Conservation (phyloP, 2,329 filamentous ascomycete species). For the Fusarium nurragi region DNA sequence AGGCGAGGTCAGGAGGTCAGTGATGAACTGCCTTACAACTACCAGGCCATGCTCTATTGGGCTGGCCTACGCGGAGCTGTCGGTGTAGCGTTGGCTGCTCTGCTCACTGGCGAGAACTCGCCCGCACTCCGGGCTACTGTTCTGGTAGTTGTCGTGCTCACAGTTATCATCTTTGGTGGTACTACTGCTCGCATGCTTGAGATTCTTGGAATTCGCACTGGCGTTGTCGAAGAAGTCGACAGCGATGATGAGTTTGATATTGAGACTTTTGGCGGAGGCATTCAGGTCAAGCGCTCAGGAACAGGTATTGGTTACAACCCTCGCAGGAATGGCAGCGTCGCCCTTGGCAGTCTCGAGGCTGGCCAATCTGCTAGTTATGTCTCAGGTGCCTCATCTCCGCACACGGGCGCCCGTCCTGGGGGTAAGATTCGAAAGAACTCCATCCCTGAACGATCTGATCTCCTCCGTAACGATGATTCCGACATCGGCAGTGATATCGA, state of each 20-base stretch:
- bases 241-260: slow-evolving; percentile 99
- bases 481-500: slow-evolving; percentile 73
- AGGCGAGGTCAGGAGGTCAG: slow-evolving; percentile 77
- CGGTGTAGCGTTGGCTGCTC: slow-evolving; percentile 91
- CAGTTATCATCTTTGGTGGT: slow-evolving; percentile 98
- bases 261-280: slow-evolving; percentile 75
- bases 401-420: slow-evolving; percentile 53
- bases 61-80: slow-evolving; percentile 94
- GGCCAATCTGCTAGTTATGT: slow-evolving; percentile 58
- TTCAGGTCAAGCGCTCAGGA: slow-evolving; percentile 83
- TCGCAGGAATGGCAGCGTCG: slow-evolving; percentile 69
- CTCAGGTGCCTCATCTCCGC: slow-evolving; percentile 63
- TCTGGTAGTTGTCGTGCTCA: slow-evolving; percentile 95
- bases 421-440: slow-evolving; percentile 65
- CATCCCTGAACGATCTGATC: slow-evolving; percentile 62
- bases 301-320: slow-evolving; percentile 81
- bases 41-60: slow-evolving; percentile 99
- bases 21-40: slow-evolving; percentile 92
- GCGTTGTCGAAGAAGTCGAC: slow-evolving; percentile 95
- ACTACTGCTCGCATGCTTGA: slow-evolving; percentile 98
- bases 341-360: slow-evolving; percentile 62
- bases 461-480: slow-evolving; percentile 64
- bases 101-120: slow-evolving; percentile 82
- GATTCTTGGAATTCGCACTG: slow-evolving; percentile 94
- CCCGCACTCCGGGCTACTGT: slow-evolving; percentile 91